Conservation (phyloP, 2,329 filamentous ascomycete species). For the Colletotrichum navitas region DNA sequence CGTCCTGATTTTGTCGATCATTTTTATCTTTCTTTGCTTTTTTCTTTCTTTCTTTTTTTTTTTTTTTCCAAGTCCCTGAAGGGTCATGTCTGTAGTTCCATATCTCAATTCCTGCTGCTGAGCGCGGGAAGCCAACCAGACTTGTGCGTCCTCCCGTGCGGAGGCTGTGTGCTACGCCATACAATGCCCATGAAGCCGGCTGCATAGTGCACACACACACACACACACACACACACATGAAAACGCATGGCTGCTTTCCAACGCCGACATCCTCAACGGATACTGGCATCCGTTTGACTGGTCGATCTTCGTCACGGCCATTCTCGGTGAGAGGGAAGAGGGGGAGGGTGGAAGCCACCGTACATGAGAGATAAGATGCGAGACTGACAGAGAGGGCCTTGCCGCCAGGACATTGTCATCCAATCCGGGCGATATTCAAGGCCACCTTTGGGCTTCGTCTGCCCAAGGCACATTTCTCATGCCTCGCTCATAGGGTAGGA, state of each 20-base stretch:
- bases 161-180: slow-evolving; percentile 13
- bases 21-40: background rate
- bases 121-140: slow-evolving; percentile 4
- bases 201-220: background rate
- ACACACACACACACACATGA: background rate
- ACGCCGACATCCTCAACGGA: background rate
- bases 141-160: background rate
- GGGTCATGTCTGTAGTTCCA: background rate
- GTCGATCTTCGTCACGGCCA: background rate
- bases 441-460: slow-evolving; percentile 1
- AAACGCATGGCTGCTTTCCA: background rate
- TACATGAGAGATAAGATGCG: background rate
- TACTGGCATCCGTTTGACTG: slow-evolving; percentile 2
- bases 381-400: background rate
- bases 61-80: too few relatives aligned
- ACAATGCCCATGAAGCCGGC: background rate
- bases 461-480: background rate
- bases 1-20: background rate
- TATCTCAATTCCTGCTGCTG: background rate
- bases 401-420: slow-evolving; percentile 5
- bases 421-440: slow-evolving; percentile 4
- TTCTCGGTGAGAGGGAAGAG: background rate
- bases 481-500: background rate
- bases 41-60: background rate
- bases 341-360: background rate